Base-by-base conservation (phyloP, 2,329 filamentous ascomycete genomes). In the Aspergillus eucalypticola region DNA sequence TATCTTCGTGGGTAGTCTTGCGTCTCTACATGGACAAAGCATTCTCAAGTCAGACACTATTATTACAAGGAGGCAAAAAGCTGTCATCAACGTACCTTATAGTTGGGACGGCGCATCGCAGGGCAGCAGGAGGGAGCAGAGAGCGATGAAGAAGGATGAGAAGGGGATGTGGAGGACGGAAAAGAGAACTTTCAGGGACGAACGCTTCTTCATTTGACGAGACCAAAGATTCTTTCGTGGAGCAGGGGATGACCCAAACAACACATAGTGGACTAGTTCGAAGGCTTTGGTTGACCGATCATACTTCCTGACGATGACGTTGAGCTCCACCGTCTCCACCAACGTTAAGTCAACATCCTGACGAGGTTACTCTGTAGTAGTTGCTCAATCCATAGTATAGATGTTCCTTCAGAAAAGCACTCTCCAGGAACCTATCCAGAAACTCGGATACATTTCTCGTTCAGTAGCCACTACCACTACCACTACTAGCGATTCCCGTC, bases 1-100 rank as follows among this genome's bases (percentile, higher is more conserved):
- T 56, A 13, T 60, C 41, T 3, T 66, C 62, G 35, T 67, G 62
- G 23, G 54, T 60, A 35, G 51, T 61, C 58, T 69, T 70, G 23
- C 67, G 60, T 60, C 68, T 69, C 67, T 69, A 29, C 8, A 19
- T 25, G 48, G 2, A n/a, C 13, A 21, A n/a, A 48, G 11, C 3
- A 8, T 17, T 27, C 32, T 35, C 19, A 29, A 5, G 15, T 49
- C n/a, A 49, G 44, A 29, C 7, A n/a, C 23, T 27, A 15, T 1
- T 2, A 8, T 27, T 25, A 27, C 23, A 8, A 27, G 44, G 15
- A 29, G 25, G 44, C n/a, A 3, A 5, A 5, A 27, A 15, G 23
- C 8, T 49, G 44, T 21, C 59, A 56, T 60, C 51, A 51, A 32
- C 53, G n/a, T 56, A 49, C 19, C 48, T 46, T 54, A 35, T 48